Conservation (phyloP, 352 stramenopile genomes). For the Elongisporangium prolatum region DNA sequence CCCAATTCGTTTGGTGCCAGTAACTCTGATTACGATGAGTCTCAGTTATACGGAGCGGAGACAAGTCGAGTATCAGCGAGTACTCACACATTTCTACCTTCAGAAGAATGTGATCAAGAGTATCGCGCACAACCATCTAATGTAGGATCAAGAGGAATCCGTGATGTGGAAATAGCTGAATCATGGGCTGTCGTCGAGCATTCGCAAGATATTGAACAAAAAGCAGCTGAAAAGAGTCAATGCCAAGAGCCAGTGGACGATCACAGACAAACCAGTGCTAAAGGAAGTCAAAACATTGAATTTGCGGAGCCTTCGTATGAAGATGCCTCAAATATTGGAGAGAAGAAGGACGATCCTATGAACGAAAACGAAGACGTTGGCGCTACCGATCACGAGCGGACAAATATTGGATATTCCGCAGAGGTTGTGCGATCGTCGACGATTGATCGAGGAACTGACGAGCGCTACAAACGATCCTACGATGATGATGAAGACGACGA, state of each 20-base stretch:
- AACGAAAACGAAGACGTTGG: conserved; percentile 9
- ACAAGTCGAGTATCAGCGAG: neutral
- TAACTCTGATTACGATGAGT: neutral
- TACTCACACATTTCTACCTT: neutral
- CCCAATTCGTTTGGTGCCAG: neutral
- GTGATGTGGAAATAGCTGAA: neutral
- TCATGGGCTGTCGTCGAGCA: no score
- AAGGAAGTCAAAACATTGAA: neutral
- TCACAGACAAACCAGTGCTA: no score
- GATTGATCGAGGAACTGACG: conserved; percentile 47
- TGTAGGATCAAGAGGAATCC: neutral
- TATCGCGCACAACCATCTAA: neutral
- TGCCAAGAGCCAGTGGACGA: no score
- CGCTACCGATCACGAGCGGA: conserved; percentile 11
- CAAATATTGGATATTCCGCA: conserved; percentile 1
- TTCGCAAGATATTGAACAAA: neutral
- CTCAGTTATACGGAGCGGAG: neutral
- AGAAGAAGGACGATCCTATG: conserved; percentile 1
- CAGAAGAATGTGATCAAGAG: neutral
- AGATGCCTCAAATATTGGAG: neutral
- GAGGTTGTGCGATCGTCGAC: conserved; percentile 22
- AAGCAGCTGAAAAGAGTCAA: no score
- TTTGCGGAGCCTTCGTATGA: no score
- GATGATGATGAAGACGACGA: conserved; percentile 10
- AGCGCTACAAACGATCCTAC: conserved; percentile 27